Evolutionary conservation across 805 yeast species (phyloP), one percentile per base, ranked within the genome.

Genomic region (Kluyveromyces lactis): DNA sequence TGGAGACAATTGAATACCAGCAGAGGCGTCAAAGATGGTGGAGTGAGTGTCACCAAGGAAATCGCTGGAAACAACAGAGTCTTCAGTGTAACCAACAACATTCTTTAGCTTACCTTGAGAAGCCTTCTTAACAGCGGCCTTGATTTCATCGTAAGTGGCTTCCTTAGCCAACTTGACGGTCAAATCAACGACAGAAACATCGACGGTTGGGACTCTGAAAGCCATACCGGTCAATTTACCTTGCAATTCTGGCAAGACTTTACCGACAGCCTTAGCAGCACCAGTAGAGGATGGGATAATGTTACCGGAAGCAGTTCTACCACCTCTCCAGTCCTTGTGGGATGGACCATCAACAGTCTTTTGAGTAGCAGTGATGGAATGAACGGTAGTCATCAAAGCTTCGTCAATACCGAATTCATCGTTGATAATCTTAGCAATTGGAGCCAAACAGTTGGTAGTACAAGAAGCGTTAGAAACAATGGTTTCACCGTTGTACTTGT

Each of bases 281-380:
- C 83, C 83, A 43, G 84, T 78, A 51, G 83, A 75, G 43, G 83
- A 77, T 67, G 83, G 84, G 59, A 78, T 78, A 63, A 78, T 77
- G 76, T 77, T 77, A 59, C 78, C 82, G 46, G 81, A 74, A 60
- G 84, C 84, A 55, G 82, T 75, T 71, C 84, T 73, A 65, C 83
- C 84, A 69, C 83, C 82, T 75, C 84, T 75, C 84, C 84, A 77
- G 70, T 77, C 84, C 70, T 77, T 77, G 69, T 75, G 80, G 63
- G 84, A 77, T 62, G 83, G 81, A 70, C 83, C 83, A 62, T 77
- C 84, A 53, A 77, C 84, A 48, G 82, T 76, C 71, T 77, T 77
- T 66, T 77, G 83, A 49, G 83, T 73, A 47, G 83, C 83, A 47
- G 83, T 77, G 67, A 75, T 71, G 60, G 82, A 74, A 71, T 77